These are phyloP conservation scores for Fusarium ambrosium DNA, from an alignment of 2,329 filamentous ascomycete species.

Conservation along the genomic window DNA sequence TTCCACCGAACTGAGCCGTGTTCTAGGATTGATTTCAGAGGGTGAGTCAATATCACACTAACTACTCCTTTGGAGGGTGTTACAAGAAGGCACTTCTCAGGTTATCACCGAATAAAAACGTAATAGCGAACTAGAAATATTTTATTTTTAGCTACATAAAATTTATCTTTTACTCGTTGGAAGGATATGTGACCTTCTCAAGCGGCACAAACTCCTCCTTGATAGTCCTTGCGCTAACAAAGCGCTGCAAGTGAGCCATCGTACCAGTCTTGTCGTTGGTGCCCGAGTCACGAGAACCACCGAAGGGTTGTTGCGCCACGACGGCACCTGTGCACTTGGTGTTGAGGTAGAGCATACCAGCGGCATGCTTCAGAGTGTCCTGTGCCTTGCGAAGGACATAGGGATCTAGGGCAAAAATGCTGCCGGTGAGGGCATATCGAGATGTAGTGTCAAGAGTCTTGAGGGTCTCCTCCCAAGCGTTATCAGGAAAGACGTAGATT, in stretches of 20 bases:
- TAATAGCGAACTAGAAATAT: not conserved
- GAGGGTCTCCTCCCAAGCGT: slow-evolving; percentile 36
- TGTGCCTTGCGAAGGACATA: slow-evolving; percentile 73
- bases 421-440: slow-evolving; percentile 68
- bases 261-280: slow-evolving; percentile 79
- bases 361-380: slow-evolving; percentile 73
- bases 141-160: not conserved
- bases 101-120: no score
- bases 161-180: slow-evolving; percentile 19
- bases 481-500: slow-evolving; percentile 63
- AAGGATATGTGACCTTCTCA: slow-evolving; percentile 35
- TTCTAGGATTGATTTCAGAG: not conserved
- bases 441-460: slow-evolving; percentile 34
- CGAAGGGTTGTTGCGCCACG: slow-evolving; percentile 77
- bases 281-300: slow-evolving; percentile 72
- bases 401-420: slow-evolving; percentile 77
- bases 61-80: no score
- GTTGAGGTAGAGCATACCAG: slow-evolving; percentile 77
- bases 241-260: slow-evolving; percentile 68
- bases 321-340: slow-evolving; percentile 74
- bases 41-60: no score
- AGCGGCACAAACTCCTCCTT: slow-evolving; percentile 75
- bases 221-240: slow-evolving; percentile 71
- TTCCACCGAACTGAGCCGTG: no score
- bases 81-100: no score